These are phyloP conservation scores for Entonaema liquescens DNA, from an alignment of 495 filamentous ascomycete species.

Conservation along the genomic window DNA sequence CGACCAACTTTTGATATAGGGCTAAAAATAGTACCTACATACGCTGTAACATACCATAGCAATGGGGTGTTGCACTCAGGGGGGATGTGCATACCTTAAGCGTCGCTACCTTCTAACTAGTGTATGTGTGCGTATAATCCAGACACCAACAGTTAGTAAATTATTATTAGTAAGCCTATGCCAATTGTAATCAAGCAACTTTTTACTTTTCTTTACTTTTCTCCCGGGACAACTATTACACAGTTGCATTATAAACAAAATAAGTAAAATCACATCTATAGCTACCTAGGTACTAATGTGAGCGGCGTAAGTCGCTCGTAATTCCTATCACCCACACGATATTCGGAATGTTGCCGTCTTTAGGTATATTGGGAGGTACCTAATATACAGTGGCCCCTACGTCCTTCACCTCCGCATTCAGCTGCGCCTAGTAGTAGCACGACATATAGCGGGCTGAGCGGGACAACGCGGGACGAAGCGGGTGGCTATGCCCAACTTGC, in stretches of 20 bases:
- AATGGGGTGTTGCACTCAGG: background rate
- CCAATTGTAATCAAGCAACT: background rate
- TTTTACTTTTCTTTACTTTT: background rate
- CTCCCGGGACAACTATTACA: background rate
- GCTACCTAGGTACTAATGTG: too few species aligned
- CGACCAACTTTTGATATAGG: background rate
- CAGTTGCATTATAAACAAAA: too few species aligned
- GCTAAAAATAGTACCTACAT: constrained; percentile 10
- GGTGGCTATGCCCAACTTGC: background rate
- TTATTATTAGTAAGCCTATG: background rate
- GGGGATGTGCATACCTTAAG: background rate
- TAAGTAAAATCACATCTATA: too few species aligned
- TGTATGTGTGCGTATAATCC: too few species aligned
- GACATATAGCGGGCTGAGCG: background rate
- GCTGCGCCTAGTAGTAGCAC: background rate
- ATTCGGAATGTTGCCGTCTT: too few species aligned
- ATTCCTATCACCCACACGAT: too few species aligned
- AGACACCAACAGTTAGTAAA: too few species aligned
- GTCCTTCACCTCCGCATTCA: background rate
- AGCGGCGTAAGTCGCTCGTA: background rate
- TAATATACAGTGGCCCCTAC: constrained; percentile 1
- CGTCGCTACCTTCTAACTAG: too few species aligned
- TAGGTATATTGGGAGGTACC: too few species aligned
- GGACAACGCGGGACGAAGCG: background rate
- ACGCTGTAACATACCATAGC: background rate